phyloP scores from a whole-genome alignment of 2,329 filamentous ascomycete genomes.

The Botrytis deweyae region DNA sequence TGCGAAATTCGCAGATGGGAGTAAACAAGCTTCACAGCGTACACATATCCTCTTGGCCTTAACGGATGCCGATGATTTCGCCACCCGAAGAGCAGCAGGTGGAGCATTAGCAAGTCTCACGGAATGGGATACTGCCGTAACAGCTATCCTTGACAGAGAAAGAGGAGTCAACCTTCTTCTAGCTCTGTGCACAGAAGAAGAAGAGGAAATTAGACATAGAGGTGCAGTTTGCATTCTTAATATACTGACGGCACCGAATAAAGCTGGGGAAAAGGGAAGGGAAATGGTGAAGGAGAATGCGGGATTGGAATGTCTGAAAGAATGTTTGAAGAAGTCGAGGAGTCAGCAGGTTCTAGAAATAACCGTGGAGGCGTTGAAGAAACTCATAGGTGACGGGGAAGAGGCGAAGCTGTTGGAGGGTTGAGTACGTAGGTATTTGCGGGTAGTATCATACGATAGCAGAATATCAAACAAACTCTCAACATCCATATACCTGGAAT shows the following conservation, averaged over 20 bases:
- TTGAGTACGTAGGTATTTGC: neutral
- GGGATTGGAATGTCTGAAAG: constrained; percentile 67
- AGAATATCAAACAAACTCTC: neutral
- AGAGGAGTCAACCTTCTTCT: constrained; percentile 76
- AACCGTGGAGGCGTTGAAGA: constrained; percentile 71
- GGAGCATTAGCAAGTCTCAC: constrained; percentile 86
- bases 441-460: neutral
- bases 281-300: constrained; percentile 60
- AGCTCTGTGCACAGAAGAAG: constrained; percentile 72
- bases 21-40: constrained; percentile 66
- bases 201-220: constrained; percentile 66
- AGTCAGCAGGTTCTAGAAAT: constrained; percentile 69
- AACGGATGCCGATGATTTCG: constrained; percentile 78
- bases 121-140: constrained; percentile 71
- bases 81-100: constrained; percentile 79
- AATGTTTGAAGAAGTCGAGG: constrained; percentile 66
- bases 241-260: constrained; percentile 65
- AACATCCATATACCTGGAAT: neutral
- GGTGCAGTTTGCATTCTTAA: constrained; percentile 76
- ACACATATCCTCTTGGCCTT: constrained; percentile 84
- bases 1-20: constrained; percentile 66
- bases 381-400: constrained; percentile 30
- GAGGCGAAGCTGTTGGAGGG: neutral
- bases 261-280: constrained; percentile 60
- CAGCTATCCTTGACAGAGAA: constrained; percentile 67